Evolutionary conservation across 371 early-diverging fungal genomes (phyloP).

Genomic region (Mucor ambiguus): DNA sequence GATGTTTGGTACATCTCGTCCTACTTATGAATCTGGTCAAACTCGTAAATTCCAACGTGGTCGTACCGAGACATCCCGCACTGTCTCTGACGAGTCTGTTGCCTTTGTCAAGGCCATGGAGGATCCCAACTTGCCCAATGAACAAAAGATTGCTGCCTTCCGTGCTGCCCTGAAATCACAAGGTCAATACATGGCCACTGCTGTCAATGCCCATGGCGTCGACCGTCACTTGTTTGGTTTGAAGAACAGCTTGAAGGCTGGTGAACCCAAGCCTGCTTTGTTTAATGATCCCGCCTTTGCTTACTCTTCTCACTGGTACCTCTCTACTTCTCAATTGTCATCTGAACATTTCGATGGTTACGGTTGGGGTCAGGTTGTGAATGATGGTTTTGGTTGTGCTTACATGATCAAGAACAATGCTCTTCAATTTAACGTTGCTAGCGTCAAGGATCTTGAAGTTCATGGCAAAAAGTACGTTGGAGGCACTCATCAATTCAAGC

Average conservation of each 20-base stretch:
- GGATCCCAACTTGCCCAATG: conserved; percentile 52
- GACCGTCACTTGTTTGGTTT: conserved; percentile 91
- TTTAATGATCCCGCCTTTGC: conserved; percentile 85
- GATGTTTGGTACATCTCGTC: conserved; percentile 74
- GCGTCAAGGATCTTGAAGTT: conserved; percentile 56
- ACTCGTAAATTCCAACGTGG: conserved; percentile 91
- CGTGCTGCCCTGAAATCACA: conserved; percentile 79
- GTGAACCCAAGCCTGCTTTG: conserved; percentile 79
- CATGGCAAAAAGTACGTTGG: conserved; percentile 41
- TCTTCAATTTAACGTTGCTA: conserved; percentile 87
- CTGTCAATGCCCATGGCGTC: conserved; percentile 84
- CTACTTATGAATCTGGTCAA: conserved; percentile 94
- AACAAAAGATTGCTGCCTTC: conserved; percentile 69
- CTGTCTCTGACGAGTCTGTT: conserved; percentile 77
- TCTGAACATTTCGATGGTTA: conserved; percentile 90
- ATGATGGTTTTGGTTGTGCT: conserved; percentile 93
- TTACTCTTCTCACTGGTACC: conserved; percentile 88
- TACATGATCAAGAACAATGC: conserved; percentile 91
- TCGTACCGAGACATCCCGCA: conserved; percentile 94
- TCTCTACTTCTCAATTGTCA: conserved; percentile 92
- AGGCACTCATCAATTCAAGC: conserved; percentile 56
- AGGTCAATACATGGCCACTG: conserved; percentile 78
- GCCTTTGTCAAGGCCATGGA: conserved; percentile 91
- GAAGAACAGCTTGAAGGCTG: conserved; percentile 56
- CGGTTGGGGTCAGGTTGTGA: conserved; percentile 96